Conservation (phyloP, 139 green algal genomes). For the Coccomyxa sp. region DNA sequence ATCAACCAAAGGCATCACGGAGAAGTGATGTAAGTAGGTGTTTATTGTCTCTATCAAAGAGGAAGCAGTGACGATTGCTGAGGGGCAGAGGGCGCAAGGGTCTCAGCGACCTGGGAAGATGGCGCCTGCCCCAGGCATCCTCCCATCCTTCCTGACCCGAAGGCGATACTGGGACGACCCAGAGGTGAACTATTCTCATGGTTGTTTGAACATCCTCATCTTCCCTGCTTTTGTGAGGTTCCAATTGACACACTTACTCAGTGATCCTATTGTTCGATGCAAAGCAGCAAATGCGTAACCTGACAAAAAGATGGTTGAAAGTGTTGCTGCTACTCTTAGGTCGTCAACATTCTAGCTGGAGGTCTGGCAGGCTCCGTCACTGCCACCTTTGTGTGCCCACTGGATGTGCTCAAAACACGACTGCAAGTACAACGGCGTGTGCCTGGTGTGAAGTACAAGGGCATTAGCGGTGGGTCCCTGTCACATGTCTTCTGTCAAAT, state of each 20-base stretch:
- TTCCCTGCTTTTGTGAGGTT: too few species aligned
- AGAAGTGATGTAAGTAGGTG: background rate
- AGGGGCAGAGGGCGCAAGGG: too few species aligned
- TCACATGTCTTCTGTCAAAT: too few species aligned
- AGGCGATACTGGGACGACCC: slow-evolving; percentile 19
- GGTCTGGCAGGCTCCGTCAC: slow-evolving; percentile 59
- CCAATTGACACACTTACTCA: too few species aligned
- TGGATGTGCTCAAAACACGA: slow-evolving; percentile 97
- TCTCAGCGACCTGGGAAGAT: background rate
- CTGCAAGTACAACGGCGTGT: slow-evolving; percentile 80
- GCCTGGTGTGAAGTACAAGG: slow-evolving; percentile 29
- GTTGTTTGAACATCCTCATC: too few species aligned
- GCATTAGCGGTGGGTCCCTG: slow-evolving; percentile 52
- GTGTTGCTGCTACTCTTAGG: background rate
- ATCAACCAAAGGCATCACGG: too few species aligned
- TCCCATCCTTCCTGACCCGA: background rate
- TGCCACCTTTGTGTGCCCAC: slow-evolving; percentile 90
- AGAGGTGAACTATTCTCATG: background rate
- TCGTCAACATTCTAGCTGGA: slow-evolving; percentile 11
- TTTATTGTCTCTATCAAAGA: background rate
- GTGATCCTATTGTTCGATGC: too few species aligned
- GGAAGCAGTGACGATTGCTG: background rate
- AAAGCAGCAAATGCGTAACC: too few species aligned
- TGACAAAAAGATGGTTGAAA: too few species aligned
- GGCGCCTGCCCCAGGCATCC: background rate